phyloP scores from a whole-genome alignment of 2,329 filamentous ascomycete species.

The Phyllosticta capitalensis region DNA sequence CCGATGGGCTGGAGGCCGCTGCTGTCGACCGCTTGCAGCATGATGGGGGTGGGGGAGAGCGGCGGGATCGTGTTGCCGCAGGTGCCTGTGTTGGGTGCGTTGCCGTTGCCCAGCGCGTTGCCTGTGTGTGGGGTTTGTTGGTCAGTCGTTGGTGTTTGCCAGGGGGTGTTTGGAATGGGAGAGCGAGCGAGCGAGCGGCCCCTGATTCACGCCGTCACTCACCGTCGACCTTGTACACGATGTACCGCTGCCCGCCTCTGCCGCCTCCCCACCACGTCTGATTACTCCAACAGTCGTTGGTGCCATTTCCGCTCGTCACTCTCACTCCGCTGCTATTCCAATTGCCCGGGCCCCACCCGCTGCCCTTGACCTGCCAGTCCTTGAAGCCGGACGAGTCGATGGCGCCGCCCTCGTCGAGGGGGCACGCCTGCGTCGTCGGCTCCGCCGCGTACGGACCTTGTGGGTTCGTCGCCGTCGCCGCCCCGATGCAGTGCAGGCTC shows the following conservation, averaged over 20 bases:
- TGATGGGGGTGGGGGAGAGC: conserved; percentile 41
- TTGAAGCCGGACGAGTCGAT: conserved; percentile 54
- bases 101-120: conserved; percentile 8
- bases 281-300: conserved; percentile 35
- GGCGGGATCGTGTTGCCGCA: conserved; percentile 24
- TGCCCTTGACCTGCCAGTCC: conserved; percentile 7
- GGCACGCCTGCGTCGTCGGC: conserved; percentile 42
- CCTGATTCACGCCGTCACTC: no score
- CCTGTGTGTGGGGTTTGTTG: not conserved
- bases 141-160: not conserved
- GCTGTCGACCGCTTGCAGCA: conserved; percentile 43
- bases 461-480: conserved; percentile 40
- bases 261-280: conserved; percentile 3
- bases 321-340: not conserved
- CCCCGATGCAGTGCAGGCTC: conserved; percentile 48
- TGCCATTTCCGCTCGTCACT: conserved; percentile 19
- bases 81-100: not conserved
- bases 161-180: not conserved
- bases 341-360: conserved; percentile 1
- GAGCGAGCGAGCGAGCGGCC: not conserved
- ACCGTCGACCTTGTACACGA: conserved; percentile 59
- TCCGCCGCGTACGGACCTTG: conserved; percentile 46
- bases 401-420: conserved; percentile 41
- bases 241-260: conserved; percentile 30
- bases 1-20: conserved; percentile 47